Evolutionary conservation across 352 stramenopile genomes (phyloP).

Genomic region (Aphanomyces cochlioides): DNA sequence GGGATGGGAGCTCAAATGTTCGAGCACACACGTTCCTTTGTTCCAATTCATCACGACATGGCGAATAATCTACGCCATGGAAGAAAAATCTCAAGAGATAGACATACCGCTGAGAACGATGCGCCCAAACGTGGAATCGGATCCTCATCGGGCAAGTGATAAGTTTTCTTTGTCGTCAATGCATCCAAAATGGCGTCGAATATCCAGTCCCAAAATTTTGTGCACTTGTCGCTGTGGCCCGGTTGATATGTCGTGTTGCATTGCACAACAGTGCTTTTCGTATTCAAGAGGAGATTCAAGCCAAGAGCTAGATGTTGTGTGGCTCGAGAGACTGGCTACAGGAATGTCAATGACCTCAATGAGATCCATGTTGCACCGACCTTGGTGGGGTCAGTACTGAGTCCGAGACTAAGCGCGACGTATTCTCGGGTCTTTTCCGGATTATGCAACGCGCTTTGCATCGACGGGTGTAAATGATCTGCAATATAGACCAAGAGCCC

Average conservation of each 20-base stretch:
- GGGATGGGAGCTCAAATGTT: conserved; percentile 56
- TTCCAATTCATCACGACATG: conserved; percentile 77
- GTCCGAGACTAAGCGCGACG: background rate
- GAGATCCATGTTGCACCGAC: background rate
- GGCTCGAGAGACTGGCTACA: conserved; percentile 10
- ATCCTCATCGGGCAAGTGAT: conserved; percentile 3
- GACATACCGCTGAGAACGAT: conserved; percentile 11
- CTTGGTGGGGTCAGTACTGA: conserved; percentile 8
- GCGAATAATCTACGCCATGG: conserved; percentile 48
- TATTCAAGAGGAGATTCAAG: conserved; percentile 14
- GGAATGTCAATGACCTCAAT: background rate
- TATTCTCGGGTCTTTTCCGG: conserved; percentile 3
- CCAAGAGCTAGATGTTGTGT: conserved; percentile 18
- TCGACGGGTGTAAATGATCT: conserved; percentile 16
- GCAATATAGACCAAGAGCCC: conserved; percentile 12
- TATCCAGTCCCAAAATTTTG: background rate
- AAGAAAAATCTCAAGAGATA: background rate
- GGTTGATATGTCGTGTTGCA: conserved; percentile 23
- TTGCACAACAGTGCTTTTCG: conserved; percentile 17
- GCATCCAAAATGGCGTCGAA: conserved; percentile 16
- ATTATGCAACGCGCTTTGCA: conserved; percentile 13
- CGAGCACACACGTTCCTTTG: conserved; percentile 72
- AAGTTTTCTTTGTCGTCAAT: conserved; percentile 3
- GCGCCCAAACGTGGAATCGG: background rate
- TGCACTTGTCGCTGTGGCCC: conserved; percentile 3